phyloP scores from a whole-genome alignment of 2,329 filamentous ascomycete genomes.

The Neofusicoccum sp. region DNA sequence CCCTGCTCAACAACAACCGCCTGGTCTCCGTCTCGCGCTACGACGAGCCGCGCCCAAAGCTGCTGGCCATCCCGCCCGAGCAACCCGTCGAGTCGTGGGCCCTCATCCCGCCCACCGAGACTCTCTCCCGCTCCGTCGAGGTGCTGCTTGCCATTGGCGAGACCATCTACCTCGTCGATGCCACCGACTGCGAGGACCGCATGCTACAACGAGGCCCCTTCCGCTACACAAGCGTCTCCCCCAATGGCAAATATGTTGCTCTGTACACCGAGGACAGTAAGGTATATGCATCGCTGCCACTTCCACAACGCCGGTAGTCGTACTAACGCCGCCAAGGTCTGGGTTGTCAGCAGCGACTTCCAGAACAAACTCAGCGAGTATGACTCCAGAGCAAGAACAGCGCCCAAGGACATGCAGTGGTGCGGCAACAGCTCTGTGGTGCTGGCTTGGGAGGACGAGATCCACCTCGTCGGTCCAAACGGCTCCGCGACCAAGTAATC shows the following conservation, averaged over 20 bases:
- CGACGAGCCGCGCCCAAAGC: constrained; percentile 81
- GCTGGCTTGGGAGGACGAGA: constrained; percentile 95
- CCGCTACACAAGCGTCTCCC: constrained; percentile 83
- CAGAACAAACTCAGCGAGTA: constrained; percentile 90
- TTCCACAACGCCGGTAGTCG: no score
- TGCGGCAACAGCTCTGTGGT: constrained; percentile 93
- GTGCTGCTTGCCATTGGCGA: constrained; percentile 80
- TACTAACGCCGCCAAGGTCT: no score
- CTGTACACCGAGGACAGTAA: constrained; percentile 81
- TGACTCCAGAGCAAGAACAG: constrained; percentile 79
- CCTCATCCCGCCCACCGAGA: constrained; percentile 81
- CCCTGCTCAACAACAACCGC: constrained; percentile 82
- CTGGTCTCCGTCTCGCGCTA: constrained; percentile 86
- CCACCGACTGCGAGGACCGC: constrained; percentile 85
- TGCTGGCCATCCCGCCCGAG: constrained; percentile 72
- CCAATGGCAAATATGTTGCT: constrained; percentile 83
- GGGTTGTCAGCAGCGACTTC: constrained; percentile 94
- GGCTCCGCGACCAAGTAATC: constrained; percentile 70
- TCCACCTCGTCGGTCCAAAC: constrained; percentile 86
- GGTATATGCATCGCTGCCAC: no score
- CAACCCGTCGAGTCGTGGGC: constrained; percentile 85
- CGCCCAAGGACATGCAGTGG: constrained; percentile 88
- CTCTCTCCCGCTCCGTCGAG: constrained; percentile 88
- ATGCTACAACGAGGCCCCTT: constrained; percentile 91
- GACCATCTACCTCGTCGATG: constrained; percentile 84